phyloP scores from a whole-genome alignment of 768 basidiomycete genomes.

The Flagelloscypha sp. region DNA sequence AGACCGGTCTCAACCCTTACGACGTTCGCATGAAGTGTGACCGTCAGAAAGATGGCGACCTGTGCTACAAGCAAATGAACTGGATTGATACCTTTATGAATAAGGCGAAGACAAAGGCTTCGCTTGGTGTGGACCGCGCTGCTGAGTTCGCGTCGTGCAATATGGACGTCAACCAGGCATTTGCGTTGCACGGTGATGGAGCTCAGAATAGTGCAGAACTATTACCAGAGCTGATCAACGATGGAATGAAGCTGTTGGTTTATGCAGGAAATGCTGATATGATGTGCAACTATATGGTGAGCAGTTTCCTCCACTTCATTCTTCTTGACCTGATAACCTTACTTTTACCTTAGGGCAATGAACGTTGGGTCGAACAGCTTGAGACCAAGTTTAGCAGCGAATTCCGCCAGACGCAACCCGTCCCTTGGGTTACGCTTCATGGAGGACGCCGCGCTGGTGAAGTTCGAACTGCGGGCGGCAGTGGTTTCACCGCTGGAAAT shows the following conservation, averaged over 20 bases:
- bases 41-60: constrained; percentile 52
- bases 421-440: constrained; percentile 48
- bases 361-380: constrained; percentile 63
- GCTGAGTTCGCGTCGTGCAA: constrained; percentile 66
- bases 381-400: constrained; percentile 54
- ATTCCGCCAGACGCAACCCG: constrained; percentile 39
- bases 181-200: constrained; percentile 75
- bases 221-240: constrained; percentile 72
- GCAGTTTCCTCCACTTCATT: constrained; percentile 13
- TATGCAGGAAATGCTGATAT: constrained; percentile 86
- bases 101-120: constrained; percentile 62
- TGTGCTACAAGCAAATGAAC: constrained; percentile 72
- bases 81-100: constrained; percentile 94
- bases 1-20: constrained; percentile 79
- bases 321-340: constrained; percentile 2
- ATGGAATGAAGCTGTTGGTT: constrained; percentile 76
- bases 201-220: constrained; percentile 76
- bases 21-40: constrained; percentile 79
- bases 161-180: constrained; percentile 72
- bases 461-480: constrained; percentile 62
- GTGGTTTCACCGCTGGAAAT: constrained; percentile 65
- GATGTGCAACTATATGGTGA: constrained; percentile 81
- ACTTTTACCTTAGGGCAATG: constrained; percentile 48
- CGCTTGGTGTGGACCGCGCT: constrained; percentile 61
- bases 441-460: constrained; percentile 55